Conservation (phyloP, 371 early-diverging fungal species). For the Saksenaea vasiformis region DNA sequence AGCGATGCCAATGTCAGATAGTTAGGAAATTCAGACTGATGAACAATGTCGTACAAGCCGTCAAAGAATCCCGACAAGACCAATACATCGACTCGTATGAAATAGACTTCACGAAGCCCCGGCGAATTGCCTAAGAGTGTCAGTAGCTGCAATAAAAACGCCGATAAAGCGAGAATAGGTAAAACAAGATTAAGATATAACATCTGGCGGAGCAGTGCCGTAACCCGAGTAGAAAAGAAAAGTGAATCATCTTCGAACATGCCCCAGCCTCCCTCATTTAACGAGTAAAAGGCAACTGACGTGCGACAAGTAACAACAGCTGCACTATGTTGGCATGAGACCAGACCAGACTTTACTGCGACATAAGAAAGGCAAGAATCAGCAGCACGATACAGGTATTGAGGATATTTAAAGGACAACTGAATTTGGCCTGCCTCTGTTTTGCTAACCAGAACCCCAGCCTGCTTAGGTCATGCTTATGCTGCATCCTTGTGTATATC, state of each 20-base stretch:
- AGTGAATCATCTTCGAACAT: background rate
- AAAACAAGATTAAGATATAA: conserved; percentile 6
- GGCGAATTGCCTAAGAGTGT: conserved; percentile 17
- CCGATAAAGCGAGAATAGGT: conserved; percentile 6
- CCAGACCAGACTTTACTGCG: background rate
- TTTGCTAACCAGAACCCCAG: background rate
- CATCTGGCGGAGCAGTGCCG: background rate
- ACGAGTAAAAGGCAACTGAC: background rate
- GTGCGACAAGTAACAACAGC: background rate
- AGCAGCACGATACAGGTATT: background rate
- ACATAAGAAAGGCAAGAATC: background rate
- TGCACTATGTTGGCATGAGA: background rate
- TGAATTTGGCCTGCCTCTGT: background rate
- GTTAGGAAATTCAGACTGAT: conserved; percentile 15
- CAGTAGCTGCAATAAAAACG: conserved; percentile 17
- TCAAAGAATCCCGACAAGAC: conserved; percentile 7
- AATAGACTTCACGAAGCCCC: conserved; percentile 16
- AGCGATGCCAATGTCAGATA: conserved; percentile 18
- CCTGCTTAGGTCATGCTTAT: background rate
- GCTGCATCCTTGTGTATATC: background rate
- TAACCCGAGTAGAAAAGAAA: background rate
- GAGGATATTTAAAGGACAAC: background rate
- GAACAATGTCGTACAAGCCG: background rate
- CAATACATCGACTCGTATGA: conserved; percentile 12
- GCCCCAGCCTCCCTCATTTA: background rate